Conservation (phyloP, 345 rosid genomes). For the Syzygium jambos region DNA sequence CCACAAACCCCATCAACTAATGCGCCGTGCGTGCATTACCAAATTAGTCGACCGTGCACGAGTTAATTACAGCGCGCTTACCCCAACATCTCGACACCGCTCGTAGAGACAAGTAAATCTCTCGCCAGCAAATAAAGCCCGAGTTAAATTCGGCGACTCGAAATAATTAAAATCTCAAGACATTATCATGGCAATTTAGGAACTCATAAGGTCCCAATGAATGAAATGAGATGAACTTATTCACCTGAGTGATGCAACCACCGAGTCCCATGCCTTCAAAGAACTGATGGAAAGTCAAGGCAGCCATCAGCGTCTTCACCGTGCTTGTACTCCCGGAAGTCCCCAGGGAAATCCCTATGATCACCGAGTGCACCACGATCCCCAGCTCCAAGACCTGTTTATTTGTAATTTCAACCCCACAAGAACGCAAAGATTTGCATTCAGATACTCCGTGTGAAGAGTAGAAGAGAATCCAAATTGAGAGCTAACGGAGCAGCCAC, state of each 20-base stretch:
- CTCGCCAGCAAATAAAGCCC: neutral
- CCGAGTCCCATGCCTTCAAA: slow-evolving; percentile 82
- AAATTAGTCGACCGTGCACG: neutral
- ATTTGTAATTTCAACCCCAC: neutral
- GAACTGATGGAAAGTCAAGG: slow-evolving; percentile 68
- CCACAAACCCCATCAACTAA: neutral
- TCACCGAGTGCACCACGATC: slow-evolving; percentile 62
- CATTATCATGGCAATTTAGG: neutral
- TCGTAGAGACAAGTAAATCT: accelerated
- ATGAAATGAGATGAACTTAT: neutral
- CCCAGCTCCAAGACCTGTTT: slow-evolving; percentile 61
- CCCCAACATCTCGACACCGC: neutral
- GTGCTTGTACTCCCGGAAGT: slow-evolving; percentile 43
- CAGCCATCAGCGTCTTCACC: slow-evolving; percentile 44
- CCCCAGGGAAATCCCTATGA: slow-evolving; percentile 60
- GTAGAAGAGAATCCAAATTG: no score
- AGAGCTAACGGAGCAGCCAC: neutral
- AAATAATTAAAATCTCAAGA: neutral
- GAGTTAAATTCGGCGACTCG: neutral
- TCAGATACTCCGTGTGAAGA: neutral
- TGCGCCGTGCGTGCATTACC: neutral
- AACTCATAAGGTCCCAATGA: neutral
- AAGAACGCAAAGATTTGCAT: neutral
- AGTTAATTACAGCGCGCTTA: neutral
- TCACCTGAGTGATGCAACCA: slow-evolving; percentile 53